Conservation (phyloP, 2,329 filamentous ascomycete species). For the Pezicula rhizophila region DNA sequence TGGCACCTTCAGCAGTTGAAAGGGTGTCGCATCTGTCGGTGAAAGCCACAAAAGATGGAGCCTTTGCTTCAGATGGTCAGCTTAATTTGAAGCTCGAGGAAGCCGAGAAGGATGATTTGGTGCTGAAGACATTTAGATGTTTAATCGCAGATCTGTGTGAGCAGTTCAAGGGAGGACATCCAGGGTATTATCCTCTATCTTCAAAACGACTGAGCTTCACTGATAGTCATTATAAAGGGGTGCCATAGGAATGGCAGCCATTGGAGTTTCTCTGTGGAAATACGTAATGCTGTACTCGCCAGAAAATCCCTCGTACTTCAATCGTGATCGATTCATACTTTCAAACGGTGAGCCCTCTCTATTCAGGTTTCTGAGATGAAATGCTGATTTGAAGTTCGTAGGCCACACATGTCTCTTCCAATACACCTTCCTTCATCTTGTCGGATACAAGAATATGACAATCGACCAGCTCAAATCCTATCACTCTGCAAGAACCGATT, state of each 20-base stretch:
- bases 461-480: constrained; percentile 42
- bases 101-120: constrained; percentile 19
- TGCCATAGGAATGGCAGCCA: constrained; percentile 37
- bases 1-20: constrained; percentile 4
- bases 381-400: constrained; percentile 8
- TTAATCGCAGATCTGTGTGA: constrained; percentile 64
- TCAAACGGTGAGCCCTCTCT: constrained; percentile 31
- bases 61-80: background rate
- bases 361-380: background rate
- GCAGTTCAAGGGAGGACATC: constrained; percentile 65
- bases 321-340: constrained; percentile 38
- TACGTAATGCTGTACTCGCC: constrained; percentile 37
- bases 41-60: background rate
- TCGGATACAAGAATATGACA: constrained; percentile 40
- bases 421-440: constrained; percentile 38
- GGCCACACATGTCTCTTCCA: constrained; percentile 40
- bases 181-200: constrained; percentile 40
- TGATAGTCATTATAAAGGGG: background rate
- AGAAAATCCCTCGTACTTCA: constrained; percentile 32
- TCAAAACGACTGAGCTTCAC: background rate
- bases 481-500: constrained; percentile 32
- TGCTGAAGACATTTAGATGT: constrained; percentile 54
- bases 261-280: constrained; percentile 36
- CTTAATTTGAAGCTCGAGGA: background rate
- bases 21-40: constrained; percentile 1